Percentiles rank a stretch among this genome's conserved stretches.
These are phyloP conservation scores for Cylindrotheca closterium DNA, from an alignment of 108 stramenopile species.

Conservation along the genomic window DNA sequence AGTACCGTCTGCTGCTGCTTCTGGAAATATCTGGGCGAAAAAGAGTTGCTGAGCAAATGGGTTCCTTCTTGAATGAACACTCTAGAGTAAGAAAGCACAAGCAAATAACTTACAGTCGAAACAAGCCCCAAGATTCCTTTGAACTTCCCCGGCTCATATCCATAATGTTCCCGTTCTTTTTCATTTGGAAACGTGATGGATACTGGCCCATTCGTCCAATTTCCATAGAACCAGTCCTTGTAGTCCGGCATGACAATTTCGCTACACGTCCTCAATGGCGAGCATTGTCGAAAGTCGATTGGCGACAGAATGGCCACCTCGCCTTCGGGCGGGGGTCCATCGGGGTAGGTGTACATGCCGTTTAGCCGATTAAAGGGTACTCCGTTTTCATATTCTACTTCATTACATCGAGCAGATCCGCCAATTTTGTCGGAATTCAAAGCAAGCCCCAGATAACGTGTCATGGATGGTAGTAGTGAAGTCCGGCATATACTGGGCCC, in stretches of 20 bases:
- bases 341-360: background rate
- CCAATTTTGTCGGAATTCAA: slow-evolving; percentile 27
- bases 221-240: slow-evolving; percentile 42
- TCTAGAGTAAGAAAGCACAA: no score
- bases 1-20: slow-evolving; percentile 6
- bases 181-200: slow-evolving; percentile 43
- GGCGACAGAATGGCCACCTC: background rate
- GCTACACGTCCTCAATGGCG: background rate
- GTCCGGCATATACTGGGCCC: slow-evolving; percentile 38
- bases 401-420: slow-evolving; percentile 2
- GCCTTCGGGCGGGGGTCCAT: background rate
- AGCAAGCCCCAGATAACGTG: slow-evolving; percentile 37
- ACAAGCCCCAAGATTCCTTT: slow-evolving; percentile 33
- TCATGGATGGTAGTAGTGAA: slow-evolving; percentile 34
- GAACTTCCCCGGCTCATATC: slow-evolving; percentile 14
- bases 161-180: slow-evolving; percentile 23
- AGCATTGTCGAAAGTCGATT: background rate
- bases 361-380: background rate
- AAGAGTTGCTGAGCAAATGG: no score
- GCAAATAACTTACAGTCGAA: no score
- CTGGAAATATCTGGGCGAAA: no score
- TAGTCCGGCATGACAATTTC: slow-evolving; percentile 33
- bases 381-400: slow-evolving; percentile 27
- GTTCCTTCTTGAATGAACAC: no score
- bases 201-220: slow-evolving; percentile 21